phyloP scores from a whole-genome alignment of 805 yeast genomes.

The Wickerhamomyces mucosus region DNA sequence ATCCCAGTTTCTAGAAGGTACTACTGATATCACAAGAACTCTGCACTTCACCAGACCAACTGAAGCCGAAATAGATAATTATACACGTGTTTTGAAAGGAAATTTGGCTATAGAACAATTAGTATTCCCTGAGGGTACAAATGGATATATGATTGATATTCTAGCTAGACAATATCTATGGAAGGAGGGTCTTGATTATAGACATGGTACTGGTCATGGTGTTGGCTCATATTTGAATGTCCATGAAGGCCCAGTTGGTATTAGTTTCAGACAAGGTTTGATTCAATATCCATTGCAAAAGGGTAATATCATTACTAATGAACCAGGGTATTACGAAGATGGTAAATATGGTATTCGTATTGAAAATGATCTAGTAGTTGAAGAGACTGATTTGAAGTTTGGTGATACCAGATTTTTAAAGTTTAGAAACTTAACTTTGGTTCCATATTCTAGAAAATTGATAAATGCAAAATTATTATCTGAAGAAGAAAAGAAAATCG shows the following conservation, averaged over 20 bases:
- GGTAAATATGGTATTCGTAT: constrained; percentile 86
- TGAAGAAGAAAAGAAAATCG: constrained; percentile 52
- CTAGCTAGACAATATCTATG: constrained; percentile 79
- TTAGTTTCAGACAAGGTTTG: constrained; percentile 44
- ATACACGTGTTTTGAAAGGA: constrained; percentile 85
- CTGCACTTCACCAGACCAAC: constrained; percentile 54
- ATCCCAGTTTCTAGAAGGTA: constrained; percentile 86
- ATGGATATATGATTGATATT: constrained; percentile 69
- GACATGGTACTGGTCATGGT: constrained; percentile 97
- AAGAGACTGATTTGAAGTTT: constrained; percentile 32
- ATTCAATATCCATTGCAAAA: constrained; percentile 41
- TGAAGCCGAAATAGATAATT: constrained; percentile 50
- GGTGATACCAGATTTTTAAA: constrained; percentile 50
- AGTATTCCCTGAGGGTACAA: constrained; percentile 65
- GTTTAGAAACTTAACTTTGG: constrained; percentile 77
- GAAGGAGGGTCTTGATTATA: constrained; percentile 75
- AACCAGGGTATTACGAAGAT: constrained; percentile 90
- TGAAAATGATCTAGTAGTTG: constrained; percentile 70
- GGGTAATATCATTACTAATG: constrained; percentile 81
- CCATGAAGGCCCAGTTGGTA: constrained; percentile 90
- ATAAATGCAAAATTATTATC: constrained; percentile 54
- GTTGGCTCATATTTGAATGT: constrained; percentile 88
- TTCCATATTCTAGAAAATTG: constrained; percentile 74
- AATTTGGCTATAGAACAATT: constrained; percentile 79
- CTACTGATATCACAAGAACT: constrained; percentile 93